Base-by-base conservation (phyloP, 2,329 filamentous ascomycete genomes). In the Pseudofabraea citricarpa region DNA sequence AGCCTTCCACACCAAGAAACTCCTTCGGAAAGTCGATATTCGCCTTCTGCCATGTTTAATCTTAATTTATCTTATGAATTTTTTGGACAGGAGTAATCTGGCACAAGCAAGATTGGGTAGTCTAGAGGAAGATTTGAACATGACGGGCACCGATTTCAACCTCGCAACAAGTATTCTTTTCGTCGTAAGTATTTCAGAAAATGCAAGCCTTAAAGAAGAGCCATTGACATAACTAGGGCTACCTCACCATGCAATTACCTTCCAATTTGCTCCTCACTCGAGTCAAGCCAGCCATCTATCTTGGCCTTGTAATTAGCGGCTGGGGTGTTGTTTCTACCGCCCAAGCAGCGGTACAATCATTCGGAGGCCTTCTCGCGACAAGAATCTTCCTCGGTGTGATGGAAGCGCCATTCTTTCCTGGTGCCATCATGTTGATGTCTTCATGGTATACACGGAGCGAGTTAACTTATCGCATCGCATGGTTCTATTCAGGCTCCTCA, bases 81-180 rank as follows among this genome's bases (percentile, higher is more conserved):
- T 74, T 50, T 64, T 79, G 13, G 75, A 78, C 52, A 65, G 52
- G 12, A 62, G 55, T 46, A 79, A 79, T 48, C 62, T 79, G 0
- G 71, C 74, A 0, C 74, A 79, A 53, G 75, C 75, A 0, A 66
- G 76, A 4, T 66, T 78, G 23, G 74, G 73, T 1, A 68, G 69
- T 0, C 62, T 81, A 0, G 75, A 81, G 45, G 44, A 63, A 18
- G 77, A 81, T 44, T 61, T 81, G 0, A 60, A 59, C 1, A 76
- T 81, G 71, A 63, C 56, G 5, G 74, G 74, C 6, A 79, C 73
- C 2, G 73, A 81, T 37, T 80, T 75, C 54, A 79, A 79, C 49
- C 59, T 77, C 2, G 70, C 71, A 9, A 75, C 72, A 4, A 72
- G 69, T 47, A 74, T 77, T 51, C 63, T 77, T 22, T 80, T 79